These are phyloP conservation scores for barrel medic (Medicago truncatula) DNA, from an alignment of 306 rosid genomes.

Conservation along the genomic window MtrunA17r5.0-ANR NC_053045.1:64065501-64066000, in stretches of 20 bases:
- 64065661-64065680: slow-evolving; percentile 69
- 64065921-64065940: slow-evolving; percentile 39
- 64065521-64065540: slow-evolving; percentile 58
- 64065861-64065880: slow-evolving; percentile 53
- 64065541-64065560: slow-evolving; percentile 41
- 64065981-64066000: slow-evolving; percentile 1
- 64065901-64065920: slow-evolving; percentile 39
- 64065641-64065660: slow-evolving; percentile 51
- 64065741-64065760: slow-evolving; percentile 50
- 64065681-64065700: slow-evolving; percentile 24
- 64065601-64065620: slow-evolving; percentile 30
- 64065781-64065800: slow-evolving; percentile 57
- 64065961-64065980: background rate
- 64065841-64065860: slow-evolving; percentile 49
- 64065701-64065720: slow-evolving; percentile 78
- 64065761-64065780: slow-evolving; percentile 62
- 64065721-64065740: slow-evolving; percentile 57
- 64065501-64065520: slow-evolving; percentile 62
- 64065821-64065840: slow-evolving; percentile 59
- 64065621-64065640: slow-evolving; percentile 37
- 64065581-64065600: slow-evolving; percentile 43
- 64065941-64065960: slow-evolving; percentile 30
- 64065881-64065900: slow-evolving; percentile 72
- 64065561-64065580: slow-evolving; percentile 32
- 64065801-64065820: slow-evolving; percentile 58